A percentile compares a stretch with the other conserved stretches of the same genome.
phyloP scores from a whole-genome alignment of 2,329 filamentous ascomycete genomes.

The Penicillium verrucosum region DNA sequence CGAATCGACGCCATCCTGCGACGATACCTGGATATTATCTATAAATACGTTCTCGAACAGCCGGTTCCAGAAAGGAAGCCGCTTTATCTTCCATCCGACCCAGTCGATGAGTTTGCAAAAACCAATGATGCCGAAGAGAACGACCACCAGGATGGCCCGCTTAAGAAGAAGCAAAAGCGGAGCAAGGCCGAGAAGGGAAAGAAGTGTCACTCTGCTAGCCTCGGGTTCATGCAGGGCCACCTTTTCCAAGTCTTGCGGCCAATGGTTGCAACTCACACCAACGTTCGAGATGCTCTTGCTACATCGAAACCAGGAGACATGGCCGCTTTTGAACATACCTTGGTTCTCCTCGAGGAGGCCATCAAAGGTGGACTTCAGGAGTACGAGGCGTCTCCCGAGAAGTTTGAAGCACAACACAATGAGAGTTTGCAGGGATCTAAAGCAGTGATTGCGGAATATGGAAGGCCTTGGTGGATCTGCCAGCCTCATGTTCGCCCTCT shows the following conservation, averaged over 20 bases:
- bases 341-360: constrained; percentile 70
- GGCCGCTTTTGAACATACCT: constrained; percentile 69
- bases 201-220: constrained; percentile 59
- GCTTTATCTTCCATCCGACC: constrained; percentile 65
- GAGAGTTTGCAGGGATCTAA: constrained; percentile 44
- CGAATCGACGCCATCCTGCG: constrained; percentile 83
- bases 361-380: constrained; percentile 70
- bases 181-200: constrained; percentile 37
- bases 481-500: constrained; percentile 84
- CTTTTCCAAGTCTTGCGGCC: constrained; percentile 87
- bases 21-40: constrained; percentile 86
- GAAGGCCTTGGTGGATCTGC: constrained; percentile 82
- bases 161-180: constrained; percentile 47
- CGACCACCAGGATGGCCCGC: constrained; percentile 48
- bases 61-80: constrained; percentile 64
- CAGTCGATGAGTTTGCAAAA: constrained; percentile 25
- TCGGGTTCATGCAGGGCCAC: constrained; percentile 81
- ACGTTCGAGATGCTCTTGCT: constrained; percentile 82
- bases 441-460: constrained; percentile 68
- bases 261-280: constrained; percentile 73
- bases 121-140: constrained; percentile 28
- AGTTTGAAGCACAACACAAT: constrained; percentile 34
- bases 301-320: constrained; percentile 67
- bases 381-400: constrained; percentile 51
- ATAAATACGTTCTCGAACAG: constrained; percentile 69